These are phyloP conservation scores for Wickerhamomyces sp. DNA, from an alignment of 1,139 yeast genomes.

Conservation along the genomic window DNA sequence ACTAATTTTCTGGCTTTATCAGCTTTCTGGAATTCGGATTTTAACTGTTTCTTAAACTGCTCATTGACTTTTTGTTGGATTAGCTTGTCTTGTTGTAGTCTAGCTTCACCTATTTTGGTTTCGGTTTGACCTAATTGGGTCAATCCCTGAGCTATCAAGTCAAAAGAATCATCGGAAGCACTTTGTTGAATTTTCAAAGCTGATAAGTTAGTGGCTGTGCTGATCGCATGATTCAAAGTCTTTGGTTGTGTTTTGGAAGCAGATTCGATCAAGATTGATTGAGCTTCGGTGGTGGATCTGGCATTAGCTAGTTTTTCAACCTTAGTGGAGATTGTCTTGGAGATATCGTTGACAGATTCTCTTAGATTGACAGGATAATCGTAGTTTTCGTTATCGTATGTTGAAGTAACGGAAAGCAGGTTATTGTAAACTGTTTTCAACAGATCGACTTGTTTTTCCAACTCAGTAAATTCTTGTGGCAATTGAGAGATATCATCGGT, in stretches of 20 bases:
- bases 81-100: constrained; percentile 78
- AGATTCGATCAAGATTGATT: constrained; percentile 60
- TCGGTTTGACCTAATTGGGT: constrained; percentile 50
- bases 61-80: constrained; percentile 68
- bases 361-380: constrained; percentile 80
- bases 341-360: constrained; percentile 73
- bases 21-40: constrained; percentile 62
- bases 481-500: constrained; percentile 77
- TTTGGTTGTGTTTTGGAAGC: constrained; percentile 66
- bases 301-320: constrained; percentile 71
- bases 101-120: constrained; percentile 75
- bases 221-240: constrained; percentile 79
- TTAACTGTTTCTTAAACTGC: constrained; percentile 59
- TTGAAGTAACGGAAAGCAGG: constrained; percentile 64
- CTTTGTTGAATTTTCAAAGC: constrained; percentile 38
- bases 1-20: constrained; percentile 71
- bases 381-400: constrained; percentile 73
- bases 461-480: constrained; percentile 76
- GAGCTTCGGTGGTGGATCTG: constrained; percentile 78
- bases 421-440: constrained; percentile 70
- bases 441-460: constrained; percentile 72
- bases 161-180: constrained; percentile 32
- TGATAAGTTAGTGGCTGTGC: constrained; percentile 62
- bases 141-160: constrained; percentile 43
- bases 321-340: constrained; percentile 62